Conservation (phyloP, 768 basidiomycete genomes). For the Ephemerocybe angulata region DNA sequence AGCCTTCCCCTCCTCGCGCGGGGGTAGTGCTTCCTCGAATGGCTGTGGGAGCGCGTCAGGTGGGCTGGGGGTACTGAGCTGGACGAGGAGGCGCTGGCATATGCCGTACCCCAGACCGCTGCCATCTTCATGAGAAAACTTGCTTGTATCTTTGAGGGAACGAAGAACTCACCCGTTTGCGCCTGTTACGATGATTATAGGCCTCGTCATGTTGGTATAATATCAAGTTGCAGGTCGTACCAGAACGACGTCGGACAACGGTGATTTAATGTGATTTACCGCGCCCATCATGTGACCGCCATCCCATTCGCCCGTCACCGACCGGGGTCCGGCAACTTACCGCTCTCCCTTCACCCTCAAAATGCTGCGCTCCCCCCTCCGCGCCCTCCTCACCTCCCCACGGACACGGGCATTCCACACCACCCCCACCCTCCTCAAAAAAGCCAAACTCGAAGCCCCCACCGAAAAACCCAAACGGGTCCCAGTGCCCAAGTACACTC, state of each 20-base stretch:
- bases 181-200: constrained; percentile 64
- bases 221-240: constrained; percentile 10
- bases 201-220: constrained; percentile 31
- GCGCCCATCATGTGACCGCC: constrained; percentile 1
- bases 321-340: neutral
- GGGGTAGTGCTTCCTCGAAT: constrained; percentile 25
- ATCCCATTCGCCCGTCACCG: neutral
- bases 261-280: neutral
- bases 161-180: constrained; percentile 53
- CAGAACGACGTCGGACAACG: constrained; percentile 6
- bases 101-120: constrained; percentile 85
- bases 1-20: constrained; percentile 14
- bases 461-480: neutral
- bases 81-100: constrained; percentile 71
- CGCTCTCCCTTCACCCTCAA: neutral
- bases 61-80: constrained; percentile 51
- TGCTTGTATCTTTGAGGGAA: neutral
- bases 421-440: neutral
- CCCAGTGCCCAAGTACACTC: constrained; percentile 3
- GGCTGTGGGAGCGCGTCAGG: constrained; percentile 49
- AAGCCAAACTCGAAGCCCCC: neutral
- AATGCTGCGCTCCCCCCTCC: constrained; percentile 15
- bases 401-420: neutral
- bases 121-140: constrained; percentile 5
- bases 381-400: neutral